phyloP scores from a whole-genome alignment of 1,139 yeast genomes.

The Sugiyamaella castrensis region DNA sequence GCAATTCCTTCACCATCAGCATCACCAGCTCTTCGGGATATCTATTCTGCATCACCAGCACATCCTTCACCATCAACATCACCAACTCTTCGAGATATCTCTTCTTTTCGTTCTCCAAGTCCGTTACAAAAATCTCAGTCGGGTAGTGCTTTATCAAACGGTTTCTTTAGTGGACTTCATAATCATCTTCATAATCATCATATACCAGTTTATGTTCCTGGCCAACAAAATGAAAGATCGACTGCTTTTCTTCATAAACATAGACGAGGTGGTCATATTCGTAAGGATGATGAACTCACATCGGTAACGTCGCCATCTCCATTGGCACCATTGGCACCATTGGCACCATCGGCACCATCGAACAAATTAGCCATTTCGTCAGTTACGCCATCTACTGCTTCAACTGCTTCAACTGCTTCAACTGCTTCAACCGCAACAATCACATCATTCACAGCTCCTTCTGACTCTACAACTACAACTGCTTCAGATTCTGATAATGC shows the following conservation, averaged over 20 bases:
- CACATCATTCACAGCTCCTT: too few species aligned
- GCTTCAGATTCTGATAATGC: slow-evolving; percentile 8
- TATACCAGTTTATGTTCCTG: slow-evolving; percentile 16
- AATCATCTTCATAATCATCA: slow-evolving; percentile 11
- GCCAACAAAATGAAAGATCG: slow-evolving; percentile 16
- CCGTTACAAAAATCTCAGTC: slow-evolving; percentile 10
- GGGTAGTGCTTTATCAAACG: slow-evolving; percentile 10
- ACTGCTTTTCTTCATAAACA: slow-evolving; percentile 22
- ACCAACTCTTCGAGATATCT: background rate
- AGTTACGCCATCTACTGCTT: background rate
- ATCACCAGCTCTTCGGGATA: background rate
- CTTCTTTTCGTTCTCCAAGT: background rate
- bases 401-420: background rate
- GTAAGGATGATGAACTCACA: slow-evolving; percentile 3
- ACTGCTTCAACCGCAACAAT: background rate
- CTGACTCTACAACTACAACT: background rate
- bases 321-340: background rate
- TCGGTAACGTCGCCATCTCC: background rate
- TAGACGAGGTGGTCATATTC: slow-evolving; percentile 17
- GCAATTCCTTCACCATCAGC: background rate
- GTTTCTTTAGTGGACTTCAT: slow-evolving; percentile 4
- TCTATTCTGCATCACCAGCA: background rate
- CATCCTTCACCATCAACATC: background rate
- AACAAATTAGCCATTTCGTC: background rate
- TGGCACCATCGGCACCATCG: background rate